Evolutionary conservation across 495 filamentous ascomycete species (phyloP), one percentile per base, ranked within the genome.

Genomic region (Aspergillus panamensis): DNA sequence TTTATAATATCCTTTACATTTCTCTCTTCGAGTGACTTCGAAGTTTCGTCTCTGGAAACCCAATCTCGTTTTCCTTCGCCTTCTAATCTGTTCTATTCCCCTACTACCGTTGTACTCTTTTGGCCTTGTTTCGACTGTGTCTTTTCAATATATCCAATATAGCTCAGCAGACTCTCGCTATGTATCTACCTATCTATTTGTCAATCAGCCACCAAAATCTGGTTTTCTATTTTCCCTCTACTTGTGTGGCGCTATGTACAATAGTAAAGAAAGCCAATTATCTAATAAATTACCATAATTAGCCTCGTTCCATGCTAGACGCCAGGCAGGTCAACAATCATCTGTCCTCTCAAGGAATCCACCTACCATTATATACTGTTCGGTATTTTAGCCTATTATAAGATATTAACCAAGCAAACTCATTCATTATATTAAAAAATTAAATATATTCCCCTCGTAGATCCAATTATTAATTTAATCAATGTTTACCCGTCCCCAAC

Each of bases 91-190:
- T 59, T 62, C 42, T 62, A 62, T 62, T 62, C 60, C 60, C 60
- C 60, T 62, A 39, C 48, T 51, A 42, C 33, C 57, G 48, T 58
- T 55, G 21, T 3, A 3, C 51, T 55, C 10, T 17, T 35, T 53
- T 59, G 55, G n/a, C 20, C 44, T 48, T 59, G 13, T 50, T 47
- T 57, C 8, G 39, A 33, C 20, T 16, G 42, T 45, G 42, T 45
- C 32, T 43, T 49, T 48, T 25, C 37, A 56, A 48, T 53, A 54
- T 43, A 54, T 40, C 49, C 20, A 33, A 56, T 57, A 61, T 65
- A 62, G 47, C 59, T 62, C 55, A 55, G 52, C 56, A 58, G 44
- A 57, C 48, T 62, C 48, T 65, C 57, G 53, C 44, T 63, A 60
- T 59, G 42, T 57, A 53, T 60, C 39, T 42, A 47, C 19, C 42